These are phyloP conservation scores for Wickerhamomyces sp. DNA, from an alignment of 1,139 yeast genomes.

Conservation along the genomic window DNA sequence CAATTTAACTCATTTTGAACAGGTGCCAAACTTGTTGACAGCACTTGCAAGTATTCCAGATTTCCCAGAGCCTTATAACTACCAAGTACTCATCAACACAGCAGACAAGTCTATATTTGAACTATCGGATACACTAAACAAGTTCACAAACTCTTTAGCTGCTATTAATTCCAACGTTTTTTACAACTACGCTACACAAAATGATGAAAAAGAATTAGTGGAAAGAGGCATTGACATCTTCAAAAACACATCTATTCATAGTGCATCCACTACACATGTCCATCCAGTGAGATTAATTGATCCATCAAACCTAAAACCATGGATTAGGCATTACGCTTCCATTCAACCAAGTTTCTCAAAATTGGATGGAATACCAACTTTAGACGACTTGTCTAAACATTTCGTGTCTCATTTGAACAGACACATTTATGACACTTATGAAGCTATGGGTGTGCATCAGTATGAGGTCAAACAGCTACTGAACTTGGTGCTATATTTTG, in stretches of 20 bases:
- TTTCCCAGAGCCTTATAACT: conserved; percentile 5
- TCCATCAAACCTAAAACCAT: conserved; percentile 1
- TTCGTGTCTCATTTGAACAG: not conserved
- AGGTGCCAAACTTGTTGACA: not conserved
- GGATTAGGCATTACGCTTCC: conserved; percentile 1
- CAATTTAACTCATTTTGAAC: not conserved
- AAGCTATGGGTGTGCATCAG: not conserved
- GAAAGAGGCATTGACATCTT: not conserved
- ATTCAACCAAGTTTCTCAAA: conserved; percentile 1
- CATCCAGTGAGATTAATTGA: conserved; percentile 1
- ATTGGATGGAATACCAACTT: conserved; percentile 4
- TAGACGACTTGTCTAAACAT: not conserved
- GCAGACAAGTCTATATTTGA: not conserved
- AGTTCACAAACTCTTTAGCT: not conserved
- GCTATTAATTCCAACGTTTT: not conserved
- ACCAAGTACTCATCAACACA: not conserved
- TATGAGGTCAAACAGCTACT: not conserved
- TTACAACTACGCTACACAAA: not conserved
- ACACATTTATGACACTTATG: not conserved
- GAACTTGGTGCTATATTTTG: not conserved
- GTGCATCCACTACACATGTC: not conserved
- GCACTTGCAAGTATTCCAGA: not conserved
- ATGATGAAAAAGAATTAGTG: not conserved
- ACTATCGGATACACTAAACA: not conserved
- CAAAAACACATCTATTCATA: not conserved